Evolutionary conservation across 169 alveolate genomes (phyloP).

Genomic region (Cryptosporidium muris): DNA sequence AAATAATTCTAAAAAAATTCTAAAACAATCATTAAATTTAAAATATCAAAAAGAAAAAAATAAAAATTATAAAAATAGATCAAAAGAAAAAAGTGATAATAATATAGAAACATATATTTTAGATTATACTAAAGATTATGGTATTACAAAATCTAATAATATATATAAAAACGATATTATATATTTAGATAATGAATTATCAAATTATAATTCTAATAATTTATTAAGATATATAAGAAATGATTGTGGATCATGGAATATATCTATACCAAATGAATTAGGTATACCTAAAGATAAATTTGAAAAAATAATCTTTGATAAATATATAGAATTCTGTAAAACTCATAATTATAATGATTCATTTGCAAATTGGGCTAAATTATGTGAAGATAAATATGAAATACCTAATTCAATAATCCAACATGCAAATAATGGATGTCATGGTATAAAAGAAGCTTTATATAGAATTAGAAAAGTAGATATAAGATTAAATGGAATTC

Average conservation of each 20-base stretch:
- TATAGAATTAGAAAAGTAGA: conserved; percentile 49
- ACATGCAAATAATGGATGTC: conserved; percentile 6
- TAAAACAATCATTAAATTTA: too few relatives aligned
- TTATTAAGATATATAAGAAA: conserved; percentile 17
- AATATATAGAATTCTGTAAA: conserved; percentile 49
- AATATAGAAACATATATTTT: not conserved
- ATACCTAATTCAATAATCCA: conserved; percentile 5
- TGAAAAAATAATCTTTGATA: conserved; percentile 47
- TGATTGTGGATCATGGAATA: conserved; percentile 60
- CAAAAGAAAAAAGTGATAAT: not conserved
- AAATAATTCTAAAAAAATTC: conserved; percentile 24
- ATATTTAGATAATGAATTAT: not conserved
- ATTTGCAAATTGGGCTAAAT: conserved; percentile 19
- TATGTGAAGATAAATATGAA: not conserved
- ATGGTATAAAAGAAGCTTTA: conserved; percentile 61
- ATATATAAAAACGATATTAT: not conserved
- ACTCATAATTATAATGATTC: conserved; percentile 41
- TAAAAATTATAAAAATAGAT: not conserved
- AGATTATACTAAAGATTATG: not conserved
- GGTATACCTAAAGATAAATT: conserved; percentile 43
- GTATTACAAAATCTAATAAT: not conserved
- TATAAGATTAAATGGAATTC: conserved; percentile 30
- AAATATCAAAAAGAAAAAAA: too few relatives aligned
- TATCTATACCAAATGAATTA: conserved; percentile 38
- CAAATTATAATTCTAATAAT: not conserved